These are phyloP conservation scores for Penicillium sclerotiorum DNA, from an alignment of 2,329 filamentous ascomycete genomes.

Conservation along the genomic window DNA sequence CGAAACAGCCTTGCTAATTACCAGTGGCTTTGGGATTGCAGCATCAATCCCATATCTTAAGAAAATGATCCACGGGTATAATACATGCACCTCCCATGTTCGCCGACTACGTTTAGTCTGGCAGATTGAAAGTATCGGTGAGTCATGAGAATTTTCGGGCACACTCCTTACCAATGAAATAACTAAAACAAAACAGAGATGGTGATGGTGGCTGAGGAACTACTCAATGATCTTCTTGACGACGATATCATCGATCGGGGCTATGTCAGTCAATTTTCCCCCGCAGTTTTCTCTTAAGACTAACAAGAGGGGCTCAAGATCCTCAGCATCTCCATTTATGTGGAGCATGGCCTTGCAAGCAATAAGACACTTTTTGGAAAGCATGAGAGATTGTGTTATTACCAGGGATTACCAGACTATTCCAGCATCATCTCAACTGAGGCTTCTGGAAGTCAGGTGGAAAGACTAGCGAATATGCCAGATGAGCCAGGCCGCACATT, in stretches of 20 bases:
- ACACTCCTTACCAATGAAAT: too few relatives aligned
- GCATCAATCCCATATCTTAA: constrained; percentile 38
- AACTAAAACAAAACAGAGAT: constrained; percentile 19
- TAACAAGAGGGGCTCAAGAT: constrained; percentile 23
- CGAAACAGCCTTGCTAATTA: constrained; percentile 37
- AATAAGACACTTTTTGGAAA: constrained; percentile 21
- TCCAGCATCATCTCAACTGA: constrained; percentile 24
- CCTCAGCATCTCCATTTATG: constrained; percentile 30
- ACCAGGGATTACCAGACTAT: constrained; percentile 24
- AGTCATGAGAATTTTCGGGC: constrained; percentile 1
- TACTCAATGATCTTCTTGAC: constrained; percentile 26
- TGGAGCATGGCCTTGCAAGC: constrained; percentile 19
- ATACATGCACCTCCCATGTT: constrained; percentile 29
- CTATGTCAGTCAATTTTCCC: constrained; percentile 24
- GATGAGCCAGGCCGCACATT: constrained; percentile 23
- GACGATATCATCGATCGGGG: constrained; percentile 28
- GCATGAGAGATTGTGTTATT: constrained; percentile 25
- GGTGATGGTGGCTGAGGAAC: constrained; percentile 15
- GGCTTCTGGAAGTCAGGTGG: constrained; percentile 24
- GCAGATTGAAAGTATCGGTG: constrained; percentile 32
- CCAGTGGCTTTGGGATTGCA: constrained; percentile 36
- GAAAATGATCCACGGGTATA: constrained; percentile 40
- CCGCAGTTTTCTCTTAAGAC: constrained; percentile 5
- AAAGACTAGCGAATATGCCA: constrained; percentile 20
- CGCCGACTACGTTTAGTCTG: constrained; percentile 39